These are phyloP conservation scores for Zygnema circumcarinatum DNA, from an alignment of 139 green algal species.

Conservation along the genomic window DNA sequence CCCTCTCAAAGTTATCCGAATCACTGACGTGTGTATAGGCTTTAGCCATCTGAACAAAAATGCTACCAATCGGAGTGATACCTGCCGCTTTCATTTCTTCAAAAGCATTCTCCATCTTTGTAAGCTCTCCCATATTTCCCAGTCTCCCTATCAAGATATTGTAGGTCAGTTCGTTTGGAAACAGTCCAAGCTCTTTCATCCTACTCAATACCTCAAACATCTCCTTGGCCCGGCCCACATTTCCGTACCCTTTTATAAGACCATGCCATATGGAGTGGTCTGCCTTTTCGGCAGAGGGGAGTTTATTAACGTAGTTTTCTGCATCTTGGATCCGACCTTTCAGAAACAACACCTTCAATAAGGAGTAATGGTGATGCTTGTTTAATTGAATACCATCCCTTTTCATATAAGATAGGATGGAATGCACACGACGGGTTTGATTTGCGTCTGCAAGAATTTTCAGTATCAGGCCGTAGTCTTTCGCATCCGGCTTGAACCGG, in stretches of 20 bases:
- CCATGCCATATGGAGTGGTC: neutral
- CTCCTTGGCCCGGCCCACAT: neutral
- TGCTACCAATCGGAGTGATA: too few relatives aligned
- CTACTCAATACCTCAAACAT: neutral
- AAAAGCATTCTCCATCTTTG: neutral
- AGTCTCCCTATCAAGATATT: neutral
- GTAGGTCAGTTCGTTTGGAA: neutral
- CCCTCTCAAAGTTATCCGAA: neutral
- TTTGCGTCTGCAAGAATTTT: neutral
- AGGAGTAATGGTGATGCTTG: neutral
- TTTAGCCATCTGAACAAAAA: neutral
- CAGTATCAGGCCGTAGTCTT: neutral
- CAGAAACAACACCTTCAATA: neutral
- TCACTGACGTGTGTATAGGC: neutral
- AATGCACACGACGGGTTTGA: neutral
- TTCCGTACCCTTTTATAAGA: neutral
- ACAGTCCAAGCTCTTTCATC: neutral
- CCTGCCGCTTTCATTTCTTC: neutral
- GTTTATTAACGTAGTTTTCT: neutral
- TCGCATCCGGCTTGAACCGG: neutral
- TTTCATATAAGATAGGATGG: neutral
- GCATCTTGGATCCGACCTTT: neutral
- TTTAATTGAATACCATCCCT: neutral
- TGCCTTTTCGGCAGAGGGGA: neutral
- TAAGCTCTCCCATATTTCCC: neutral